phyloP scores from a whole-genome alignment of 306 rosid genomes.

The Leucaena leucocephala region DNA sequence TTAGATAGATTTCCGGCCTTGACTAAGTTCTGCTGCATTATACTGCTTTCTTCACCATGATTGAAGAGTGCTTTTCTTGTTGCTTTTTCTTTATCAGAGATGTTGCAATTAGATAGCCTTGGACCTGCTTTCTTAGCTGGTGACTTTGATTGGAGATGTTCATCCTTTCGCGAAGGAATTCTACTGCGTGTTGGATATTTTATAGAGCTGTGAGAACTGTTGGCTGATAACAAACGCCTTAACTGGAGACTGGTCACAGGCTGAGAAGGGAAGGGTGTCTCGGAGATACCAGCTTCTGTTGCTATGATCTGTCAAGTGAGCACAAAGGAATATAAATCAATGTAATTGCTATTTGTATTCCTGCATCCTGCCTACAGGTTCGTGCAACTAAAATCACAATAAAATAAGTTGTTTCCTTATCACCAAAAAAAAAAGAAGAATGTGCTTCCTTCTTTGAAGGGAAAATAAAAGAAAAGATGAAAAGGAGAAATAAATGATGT shows the following conservation, averaged over 20 bases:
- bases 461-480: background rate
- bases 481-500: slow-evolving; percentile 2
- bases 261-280: slow-evolving; percentile 25
- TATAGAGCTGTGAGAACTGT: slow-evolving; percentile 15
- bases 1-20: slow-evolving; percentile 17
- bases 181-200: slow-evolving; percentile 20
- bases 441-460: background rate
- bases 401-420: background rate
- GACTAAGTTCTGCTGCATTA: slow-evolving; percentile 29
- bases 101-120: slow-evolving; percentile 31
- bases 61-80: slow-evolving; percentile 4
- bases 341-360: slow-evolving; percentile 13
- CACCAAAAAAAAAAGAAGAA: background rate
- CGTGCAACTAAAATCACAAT: slow-evolving; percentile 10
- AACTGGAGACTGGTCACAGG: slow-evolving; percentile 15
- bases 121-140: slow-evolving; percentile 14
- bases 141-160: slow-evolving; percentile 29
- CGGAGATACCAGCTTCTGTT: slow-evolving; percentile 25
- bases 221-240: slow-evolving; percentile 14
- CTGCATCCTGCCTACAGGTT: background rate
- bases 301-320: slow-evolving; percentile 42
- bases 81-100: slow-evolving; percentile 31
- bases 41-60: slow-evolving; percentile 31
- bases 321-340: slow-evolving; percentile 24
- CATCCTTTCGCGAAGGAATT: slow-evolving; percentile 27